A percentile compares a stretch with the other conserved stretches of the same genome.
These are phyloP conservation scores for Stevia rebaudiana DNA, from an alignment of 140 eudicot genomes.

Conservation along the genomic window DNA sequence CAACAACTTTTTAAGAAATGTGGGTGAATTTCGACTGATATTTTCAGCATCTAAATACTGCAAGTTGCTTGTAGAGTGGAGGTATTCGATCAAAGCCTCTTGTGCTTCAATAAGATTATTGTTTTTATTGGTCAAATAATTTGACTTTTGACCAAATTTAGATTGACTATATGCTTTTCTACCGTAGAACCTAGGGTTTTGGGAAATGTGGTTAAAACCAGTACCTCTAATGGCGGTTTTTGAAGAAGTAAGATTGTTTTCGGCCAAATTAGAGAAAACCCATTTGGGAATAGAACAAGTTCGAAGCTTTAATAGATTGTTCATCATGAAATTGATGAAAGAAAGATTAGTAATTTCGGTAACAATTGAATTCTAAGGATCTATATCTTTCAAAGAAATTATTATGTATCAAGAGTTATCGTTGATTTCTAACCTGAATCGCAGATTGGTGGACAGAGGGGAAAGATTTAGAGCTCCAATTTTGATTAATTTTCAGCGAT, in stretches of 20 bases:
- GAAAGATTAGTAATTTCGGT: background rate
- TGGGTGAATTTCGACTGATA: conserved; percentile 57
- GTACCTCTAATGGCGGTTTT: conserved; percentile 25
- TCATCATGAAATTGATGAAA: conserved; percentile 26
- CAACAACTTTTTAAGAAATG: conserved; percentile 44
- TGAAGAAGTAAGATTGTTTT: conserved; percentile 21
- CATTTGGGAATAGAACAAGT: conserved; percentile 30
- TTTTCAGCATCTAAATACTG: conserved; percentile 65
- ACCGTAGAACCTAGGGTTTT: conserved; percentile 44
- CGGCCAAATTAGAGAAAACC: conserved; percentile 26
- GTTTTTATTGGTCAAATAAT: background rate
- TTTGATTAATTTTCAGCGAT: background rate
- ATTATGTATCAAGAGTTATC: background rate
- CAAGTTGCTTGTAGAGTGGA: conserved; percentile 67
- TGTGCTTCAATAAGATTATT: conserved; percentile 48
- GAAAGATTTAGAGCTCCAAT: conserved; percentile 12
- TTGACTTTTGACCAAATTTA: conserved; percentile 9
- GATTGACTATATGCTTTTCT: conserved; percentile 17
- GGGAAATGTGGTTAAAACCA: conserved; percentile 35
- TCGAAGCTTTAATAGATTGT: conserved; percentile 35
- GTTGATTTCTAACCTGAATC: conserved; percentile 26
- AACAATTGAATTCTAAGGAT: background rate
- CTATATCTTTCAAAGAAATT: too few relatives aligned
- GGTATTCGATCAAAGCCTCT: conserved; percentile 60
- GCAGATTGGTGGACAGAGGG: background rate